Evolutionary conservation across 805 yeast species (phyloP).

Genomic region (Saitoella complicata): DNA sequence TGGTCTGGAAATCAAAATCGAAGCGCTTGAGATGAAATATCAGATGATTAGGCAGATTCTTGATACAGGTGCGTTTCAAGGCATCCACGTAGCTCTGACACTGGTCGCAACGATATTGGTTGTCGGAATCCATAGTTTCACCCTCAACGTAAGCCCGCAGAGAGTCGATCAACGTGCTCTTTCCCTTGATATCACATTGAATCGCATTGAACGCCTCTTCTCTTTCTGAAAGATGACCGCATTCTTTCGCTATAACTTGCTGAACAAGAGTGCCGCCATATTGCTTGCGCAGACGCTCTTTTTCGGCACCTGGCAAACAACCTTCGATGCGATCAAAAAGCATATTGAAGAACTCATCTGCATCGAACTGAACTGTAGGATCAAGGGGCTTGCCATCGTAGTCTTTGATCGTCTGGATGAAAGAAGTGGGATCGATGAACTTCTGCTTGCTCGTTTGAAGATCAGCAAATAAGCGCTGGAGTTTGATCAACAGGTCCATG

Average conservation of each 20-base stretch:
- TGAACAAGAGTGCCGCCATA: constrained; percentile 10
- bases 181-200: constrained; percentile 12
- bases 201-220: constrained; percentile 11
- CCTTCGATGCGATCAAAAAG: constrained; percentile 10
- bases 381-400: constrained; percentile 11
- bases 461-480: constrained; percentile 7
- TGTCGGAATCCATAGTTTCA: constrained; percentile 10
- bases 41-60: constrained; percentile 9
- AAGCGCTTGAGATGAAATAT: constrained; percentile 12
- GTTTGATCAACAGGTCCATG: constrained; percentile 1
- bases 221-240: constrained; percentile 9
- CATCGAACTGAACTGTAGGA: constrained; percentile 11
- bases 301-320: constrained; percentile 1
- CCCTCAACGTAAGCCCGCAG: constrained; percentile 10
- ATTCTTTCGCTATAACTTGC: constrained; percentile 11
- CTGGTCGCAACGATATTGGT: constrained; percentile 10
- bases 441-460: constrained; percentile 7
- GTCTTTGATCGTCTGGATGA: constrained; percentile 7
- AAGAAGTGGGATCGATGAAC: constrained; percentile 4
- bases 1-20: constrained; percentile 11
- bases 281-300: constrained; percentile 1
- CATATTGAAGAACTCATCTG: constrained; percentile 11
- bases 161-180: constrained; percentile 5
- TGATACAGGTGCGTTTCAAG: constrained; percentile 8
- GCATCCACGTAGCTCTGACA: constrained; percentile 11